These are phyloP conservation scores for Cercophora sp. DNA, from an alignment of 495 filamentous ascomycete genomes.

Conservation along the genomic window DNA sequence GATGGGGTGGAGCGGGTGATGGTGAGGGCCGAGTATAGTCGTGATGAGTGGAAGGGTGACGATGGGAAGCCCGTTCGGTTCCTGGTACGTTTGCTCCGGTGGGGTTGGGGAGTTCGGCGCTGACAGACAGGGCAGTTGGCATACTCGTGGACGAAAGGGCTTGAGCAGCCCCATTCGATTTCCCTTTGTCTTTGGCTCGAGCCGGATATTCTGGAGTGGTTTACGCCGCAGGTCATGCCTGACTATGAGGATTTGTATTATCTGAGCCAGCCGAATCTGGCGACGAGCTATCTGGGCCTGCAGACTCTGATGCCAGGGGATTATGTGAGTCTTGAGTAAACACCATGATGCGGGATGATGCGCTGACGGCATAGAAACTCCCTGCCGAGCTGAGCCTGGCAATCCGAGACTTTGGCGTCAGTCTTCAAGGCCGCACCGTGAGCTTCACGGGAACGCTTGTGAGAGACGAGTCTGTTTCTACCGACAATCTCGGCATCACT, in stretches of 20 bases:
- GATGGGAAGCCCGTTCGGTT: not conserved
- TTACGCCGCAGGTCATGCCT: conserved; percentile 2
- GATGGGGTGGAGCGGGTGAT: not conserved
- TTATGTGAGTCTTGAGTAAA: not conserved
- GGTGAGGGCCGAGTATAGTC: not conserved
- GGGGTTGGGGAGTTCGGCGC: not conserved
- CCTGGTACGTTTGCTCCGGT: not conserved
- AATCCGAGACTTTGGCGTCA: not conserved
- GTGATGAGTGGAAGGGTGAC: not conserved
- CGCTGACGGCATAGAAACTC: not conserved
- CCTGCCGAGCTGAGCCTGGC: not conserved
- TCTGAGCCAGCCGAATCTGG: not conserved
- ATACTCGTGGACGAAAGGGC: not conserved
- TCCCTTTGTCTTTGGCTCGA: not conserved
- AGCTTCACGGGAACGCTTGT: not conserved
- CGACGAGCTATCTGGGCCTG: not conserved
- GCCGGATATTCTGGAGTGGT: not conserved
- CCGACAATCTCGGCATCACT: not conserved
- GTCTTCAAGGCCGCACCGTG: not conserved
- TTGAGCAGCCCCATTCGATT: not conserved
- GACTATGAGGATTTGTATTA: not conserved
- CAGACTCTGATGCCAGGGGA: not conserved
- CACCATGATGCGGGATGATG: too few species aligned
- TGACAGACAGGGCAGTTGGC: not conserved
- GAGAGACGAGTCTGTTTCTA: not conserved